These are phyloP conservation scores for Pascua sp. DNA, from an alignment of 1,284 basidiomycete genomes.

Conservation along the genomic window DNA sequence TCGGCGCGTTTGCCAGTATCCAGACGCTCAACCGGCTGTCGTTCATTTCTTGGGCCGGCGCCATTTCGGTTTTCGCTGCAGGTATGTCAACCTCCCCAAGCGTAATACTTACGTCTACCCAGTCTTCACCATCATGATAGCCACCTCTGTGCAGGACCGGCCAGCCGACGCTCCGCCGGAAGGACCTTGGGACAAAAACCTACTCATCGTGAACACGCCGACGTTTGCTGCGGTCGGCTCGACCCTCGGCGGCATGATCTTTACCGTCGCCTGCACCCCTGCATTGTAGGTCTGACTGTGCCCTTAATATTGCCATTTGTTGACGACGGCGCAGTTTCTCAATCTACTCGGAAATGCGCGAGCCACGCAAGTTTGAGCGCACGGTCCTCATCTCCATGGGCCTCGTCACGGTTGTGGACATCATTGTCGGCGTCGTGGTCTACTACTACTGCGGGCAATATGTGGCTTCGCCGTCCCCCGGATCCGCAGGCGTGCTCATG, in stretches of 20 bases:
- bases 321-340: conserved; percentile 14
- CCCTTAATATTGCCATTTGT: conserved; percentile 20
- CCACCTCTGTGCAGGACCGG: conserved; percentile 36
- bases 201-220: conserved; percentile 17
- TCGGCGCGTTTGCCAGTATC: conserved; percentile 28
- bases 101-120: too few relatives aligned
- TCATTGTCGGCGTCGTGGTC: conserved; percentile 23
- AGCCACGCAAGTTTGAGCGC: conserved; percentile 30
- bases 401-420: conserved; percentile 16
- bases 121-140: conserved; percentile 33
- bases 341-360: conserved; percentile 40
- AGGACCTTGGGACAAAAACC: conserved; percentile 33
- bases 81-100: too few relatives aligned
- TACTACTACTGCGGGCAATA: conserved; percentile 42
- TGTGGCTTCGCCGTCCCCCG: conserved; percentile 47
- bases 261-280: conserved; percentile 20
- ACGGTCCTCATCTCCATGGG: conserved; percentile 26
- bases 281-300: conserved; percentile 1
- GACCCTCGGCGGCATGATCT: conserved; percentile 20
- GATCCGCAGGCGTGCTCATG: conserved; percentile 45
- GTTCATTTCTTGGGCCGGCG: conserved; percentile 35
- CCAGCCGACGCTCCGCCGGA: conserved; percentile 35
- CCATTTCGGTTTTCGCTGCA: conserved; percentile 33
- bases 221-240: conserved; percentile 29
- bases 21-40: conserved; percentile 38